Conservation (phyloP, 768 basidiomycete species). For the Trametes cingulata region DNA sequence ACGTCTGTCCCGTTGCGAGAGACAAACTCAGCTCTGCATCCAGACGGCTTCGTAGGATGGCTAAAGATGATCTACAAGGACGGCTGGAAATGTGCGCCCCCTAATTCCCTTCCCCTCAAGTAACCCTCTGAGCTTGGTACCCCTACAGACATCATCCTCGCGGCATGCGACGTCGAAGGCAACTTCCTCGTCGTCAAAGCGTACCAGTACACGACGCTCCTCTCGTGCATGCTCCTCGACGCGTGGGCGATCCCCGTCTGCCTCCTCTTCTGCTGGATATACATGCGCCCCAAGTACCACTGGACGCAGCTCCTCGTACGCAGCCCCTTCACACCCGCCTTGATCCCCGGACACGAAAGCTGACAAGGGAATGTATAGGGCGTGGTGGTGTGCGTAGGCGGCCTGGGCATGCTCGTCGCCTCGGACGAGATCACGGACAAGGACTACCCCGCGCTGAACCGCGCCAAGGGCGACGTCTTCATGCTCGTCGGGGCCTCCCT, state of each 20-base stretch:
- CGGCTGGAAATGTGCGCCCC: conserved; percentile 81
- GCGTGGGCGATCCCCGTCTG: conserved; percentile 92
- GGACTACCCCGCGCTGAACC: conserved; percentile 62
- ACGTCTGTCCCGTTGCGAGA: neutral
- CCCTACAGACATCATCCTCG: conserved; percentile 68
- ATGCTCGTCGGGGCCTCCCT: conserved; percentile 86
- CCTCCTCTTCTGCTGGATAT: conserved; percentile 80
- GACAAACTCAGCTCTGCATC: neutral
- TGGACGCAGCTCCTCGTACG: conserved; percentile 81
- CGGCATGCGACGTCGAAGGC: conserved; percentile 82
- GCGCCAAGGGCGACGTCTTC: conserved; percentile 80
- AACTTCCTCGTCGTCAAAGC: conserved; percentile 88
- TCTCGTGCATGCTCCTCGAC: conserved; percentile 92
- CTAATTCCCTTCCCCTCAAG: neutral
- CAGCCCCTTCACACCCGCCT: neutral
- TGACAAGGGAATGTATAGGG: conserved; percentile 46
- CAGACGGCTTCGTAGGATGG: conserved; percentile 88
- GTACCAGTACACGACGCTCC: conserved; percentile 81
- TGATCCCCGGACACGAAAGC: neutral
- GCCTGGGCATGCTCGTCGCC: conserved; percentile 76
- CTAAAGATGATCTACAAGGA: conserved; percentile 67
- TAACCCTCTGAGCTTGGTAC: neutral
- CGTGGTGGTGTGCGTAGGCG: conserved; percentile 68
- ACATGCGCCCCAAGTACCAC: conserved; percentile 77
- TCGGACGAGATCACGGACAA: conserved; percentile 80